Conservation (phyloP, 768 basidiomycete genomes). For the Psilocybe cubensis region DNA sequence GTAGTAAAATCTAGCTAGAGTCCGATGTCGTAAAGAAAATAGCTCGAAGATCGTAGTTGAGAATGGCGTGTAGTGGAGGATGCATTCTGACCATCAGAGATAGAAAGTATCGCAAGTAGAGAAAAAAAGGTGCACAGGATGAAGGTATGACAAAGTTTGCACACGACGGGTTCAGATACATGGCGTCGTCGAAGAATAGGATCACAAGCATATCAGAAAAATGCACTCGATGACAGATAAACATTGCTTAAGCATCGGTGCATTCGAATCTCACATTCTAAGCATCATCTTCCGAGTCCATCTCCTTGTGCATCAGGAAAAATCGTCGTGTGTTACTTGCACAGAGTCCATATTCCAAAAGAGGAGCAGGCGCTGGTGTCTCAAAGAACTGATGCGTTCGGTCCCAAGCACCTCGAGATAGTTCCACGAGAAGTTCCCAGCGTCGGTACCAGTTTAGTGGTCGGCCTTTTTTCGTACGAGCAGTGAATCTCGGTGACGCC, state of each 20-base stretch:
- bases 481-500: neutral
- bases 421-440: conserved; percentile 54
- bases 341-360: neutral
- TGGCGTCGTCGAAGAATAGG: neutral
- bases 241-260: conserved; percentile 6
- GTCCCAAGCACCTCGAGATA: conserved; percentile 36
- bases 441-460: conserved; percentile 54
- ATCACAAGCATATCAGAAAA: neutral
- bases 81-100: neutral
- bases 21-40: neutral
- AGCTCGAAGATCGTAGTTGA: neutral
- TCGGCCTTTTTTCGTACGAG: conserved; percentile 35
- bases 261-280: conserved; percentile 9
- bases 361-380: neutral
- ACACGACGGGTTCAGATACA: neutral
- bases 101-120: neutral
- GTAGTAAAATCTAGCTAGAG: neutral
- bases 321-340: neutral
- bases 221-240: neutral
- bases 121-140: neutral
- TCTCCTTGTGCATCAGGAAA: neutral
- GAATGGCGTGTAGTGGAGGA: neutral
- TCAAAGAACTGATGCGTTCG: conserved; percentile 9
- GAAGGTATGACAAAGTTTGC: neutral
- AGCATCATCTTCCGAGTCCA: conserved; percentile 9